Evolutionary conservation across 768 basidiomycete species (phyloP), one percentile per base, ranked within the genome.

Genomic region (Kwoniella pini): DNA sequence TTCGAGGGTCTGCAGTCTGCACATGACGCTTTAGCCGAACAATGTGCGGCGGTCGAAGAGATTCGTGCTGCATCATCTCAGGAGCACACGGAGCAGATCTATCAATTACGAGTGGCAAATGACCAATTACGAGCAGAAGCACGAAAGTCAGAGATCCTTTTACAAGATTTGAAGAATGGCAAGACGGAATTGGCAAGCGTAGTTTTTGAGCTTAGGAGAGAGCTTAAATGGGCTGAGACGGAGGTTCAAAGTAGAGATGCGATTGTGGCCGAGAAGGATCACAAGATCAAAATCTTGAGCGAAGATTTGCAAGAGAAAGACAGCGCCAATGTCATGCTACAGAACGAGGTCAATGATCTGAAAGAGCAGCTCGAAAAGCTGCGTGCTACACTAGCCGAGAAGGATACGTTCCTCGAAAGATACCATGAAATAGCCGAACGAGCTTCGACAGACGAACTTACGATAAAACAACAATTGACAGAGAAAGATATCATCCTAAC

Each of bases 1-100:
- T 65, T 66, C 40, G 64, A 68, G 17, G 42, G 45, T 2, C 49
- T 73, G 5, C 65, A 70, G 44, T 51, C 54, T 5, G 59, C 65
- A 0, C 64, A 73, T 43, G 69, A 68, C 27, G 19, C 51, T 0
- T 54, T 68, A 1, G 63, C 65, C 3, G 64, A 67, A 22, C 58
- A 53, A 31, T 56, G 42, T 31, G 40, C 64, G 0, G 12, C 28
- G 3, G 57, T 68, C 3, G 65, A 49, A 27, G 54, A 63, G 26
- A 44, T 64, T 22, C 31, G 56, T 53, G 22, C 36, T 49, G 48
- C 57, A 28, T 44, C 48, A 12, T 5, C 22, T 3, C 17, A 38
- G 3, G 22, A 28, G 21, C 6, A 28, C 31, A 15, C 19, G 12
- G 19, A 24, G 12, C 15, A 28, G 13, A 19, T 48, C 1, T 15